These are phyloP conservation scores for Plasmodium sp. DNA, from an alignment of 169 alveolate species.

Conservation along the genomic window DNA sequence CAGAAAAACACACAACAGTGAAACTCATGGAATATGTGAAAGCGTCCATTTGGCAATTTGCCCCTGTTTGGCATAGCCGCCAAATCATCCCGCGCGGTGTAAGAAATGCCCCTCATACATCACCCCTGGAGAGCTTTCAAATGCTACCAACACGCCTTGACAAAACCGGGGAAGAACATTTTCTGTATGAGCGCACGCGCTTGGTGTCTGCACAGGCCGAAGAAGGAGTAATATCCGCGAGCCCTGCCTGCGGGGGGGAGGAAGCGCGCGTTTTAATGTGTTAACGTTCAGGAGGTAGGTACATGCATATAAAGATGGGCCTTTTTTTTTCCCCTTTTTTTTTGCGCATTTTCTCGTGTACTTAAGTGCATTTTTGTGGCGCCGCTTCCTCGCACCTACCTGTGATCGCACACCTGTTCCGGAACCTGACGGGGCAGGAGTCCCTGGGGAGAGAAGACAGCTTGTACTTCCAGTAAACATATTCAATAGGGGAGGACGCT, in stretches of 20 bases:
- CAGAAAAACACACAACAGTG: background rate
- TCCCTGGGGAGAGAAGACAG: conserved; percentile 81
- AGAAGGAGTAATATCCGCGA: conserved; percentile 77
- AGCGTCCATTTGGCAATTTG: background rate
- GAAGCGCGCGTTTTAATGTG: background rate
- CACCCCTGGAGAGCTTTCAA: background rate
- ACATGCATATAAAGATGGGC: background rate
- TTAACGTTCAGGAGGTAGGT: background rate
- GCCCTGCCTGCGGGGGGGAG: conserved; percentile 76
- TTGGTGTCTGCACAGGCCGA: conserved; percentile 83
- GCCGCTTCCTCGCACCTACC: conserved; percentile 42
- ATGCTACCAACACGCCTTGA: conserved; percentile 82
- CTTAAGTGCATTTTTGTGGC: background rate
- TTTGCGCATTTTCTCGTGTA: background rate
- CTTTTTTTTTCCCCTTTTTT: background rate
- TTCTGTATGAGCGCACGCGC: conserved; percentile 78
- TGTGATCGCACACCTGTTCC: conserved; percentile 80
- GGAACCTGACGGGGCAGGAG: conserved; percentile 77
- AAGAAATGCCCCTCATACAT: background rate
- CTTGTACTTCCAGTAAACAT: conserved; percentile 81
- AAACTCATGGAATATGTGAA: background rate
- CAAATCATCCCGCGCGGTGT: background rate
- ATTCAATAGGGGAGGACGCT: conserved; percentile 78
- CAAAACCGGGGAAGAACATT: conserved; percentile 84
- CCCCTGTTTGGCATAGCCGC: background rate